These are phyloP conservation scores for Colletotrichum sp. DNA, from an alignment of 2,329 filamentous ascomycete genomes.

Conservation along the genomic window DNA sequence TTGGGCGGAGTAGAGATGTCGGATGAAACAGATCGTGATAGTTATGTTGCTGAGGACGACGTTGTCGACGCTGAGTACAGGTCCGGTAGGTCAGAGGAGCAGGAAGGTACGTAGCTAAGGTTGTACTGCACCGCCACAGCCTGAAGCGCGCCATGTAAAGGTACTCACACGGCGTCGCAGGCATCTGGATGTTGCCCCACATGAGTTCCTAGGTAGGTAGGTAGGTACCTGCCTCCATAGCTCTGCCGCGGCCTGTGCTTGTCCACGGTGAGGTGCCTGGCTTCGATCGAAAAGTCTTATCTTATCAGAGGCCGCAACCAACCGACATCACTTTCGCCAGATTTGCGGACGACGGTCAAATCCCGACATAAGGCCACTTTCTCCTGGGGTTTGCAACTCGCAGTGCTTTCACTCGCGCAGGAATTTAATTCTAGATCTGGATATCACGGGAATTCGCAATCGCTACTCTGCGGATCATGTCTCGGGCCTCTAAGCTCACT, in stretches of 20 bases:
- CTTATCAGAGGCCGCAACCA: not conserved
- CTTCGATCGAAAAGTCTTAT: not conserved
- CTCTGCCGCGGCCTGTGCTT: not conserved
- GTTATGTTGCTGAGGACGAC: not conserved
- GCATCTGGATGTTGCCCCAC: not conserved
- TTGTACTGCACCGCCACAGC: not conserved
- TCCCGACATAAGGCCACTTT: not conserved
- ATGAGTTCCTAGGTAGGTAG: not conserved
- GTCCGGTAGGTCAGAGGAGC: not conserved
- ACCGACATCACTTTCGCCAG: not conserved
- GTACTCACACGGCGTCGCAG: not conserved
- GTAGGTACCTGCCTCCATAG: not conserved
- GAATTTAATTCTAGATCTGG: not conserved
- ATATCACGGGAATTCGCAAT: not conserved
- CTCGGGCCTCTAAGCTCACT: conserved; percentile 86
- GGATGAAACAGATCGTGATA: not conserved
- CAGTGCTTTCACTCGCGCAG: not conserved
- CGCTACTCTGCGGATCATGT: conserved; percentile 64
- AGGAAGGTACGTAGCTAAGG: not conserved
- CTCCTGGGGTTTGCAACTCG: not conserved
- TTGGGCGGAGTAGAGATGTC: not conserved
- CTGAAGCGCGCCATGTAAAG: not conserved
- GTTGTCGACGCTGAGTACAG: not conserved
- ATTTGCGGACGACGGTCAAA: not conserved
- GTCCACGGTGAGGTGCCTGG: not conserved